Evolutionary conservation across 2,329 filamentous ascomycete genomes (phyloP), one percentile per base, ranked within the genome.

Genomic region (Microcyclospora tardicrescens): DNA sequence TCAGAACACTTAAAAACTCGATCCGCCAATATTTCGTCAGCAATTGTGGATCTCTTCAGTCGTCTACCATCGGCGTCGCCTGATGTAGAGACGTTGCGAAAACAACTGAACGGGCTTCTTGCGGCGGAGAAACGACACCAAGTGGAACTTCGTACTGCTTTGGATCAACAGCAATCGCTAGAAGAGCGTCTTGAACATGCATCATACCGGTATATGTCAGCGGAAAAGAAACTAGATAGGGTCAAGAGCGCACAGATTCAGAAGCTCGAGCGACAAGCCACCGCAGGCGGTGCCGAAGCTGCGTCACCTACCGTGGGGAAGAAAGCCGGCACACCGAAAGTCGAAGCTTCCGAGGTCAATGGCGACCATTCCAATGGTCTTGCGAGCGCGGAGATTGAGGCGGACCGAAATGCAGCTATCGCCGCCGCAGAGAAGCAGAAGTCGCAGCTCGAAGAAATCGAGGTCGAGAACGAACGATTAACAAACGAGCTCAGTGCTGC

Each of bases 161-260:
- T 56, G 34, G 53, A 56, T 31, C 50, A 55, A 32, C 52, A 54
- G 37, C 45, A 54, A 12, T 48, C 40, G 50, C 69, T 94, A 3
- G 84, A 84, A 34, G 83, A 91, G 53, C 81, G 89, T 45, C 69
- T 96, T 14, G 89, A 96, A 56, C 80, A 77, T 28, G 91, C 89
- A 12, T 93, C 86, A 5, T 69, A 93, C 42, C 77, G 91, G 47
- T 96, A 93, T 55, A 84, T 96, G 67, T 84, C 93, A 50, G 91
- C 91, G 0, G 91, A 98, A 60, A 93, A 93, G 66, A 91, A 86
- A 58, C 69, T 96, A 37, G 91, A 98, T 58, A 77, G 91, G 33
- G 76, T 81, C 16, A 89, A 84, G 61, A 98, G 91, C 56, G 67
- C 78, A 12, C 86, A 93, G 41, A 86, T 95, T 1, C 83, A 87